phyloP scores from a whole-genome alignment of 768 basidiomycete species.

The Tremella fuciformis region DNA sequence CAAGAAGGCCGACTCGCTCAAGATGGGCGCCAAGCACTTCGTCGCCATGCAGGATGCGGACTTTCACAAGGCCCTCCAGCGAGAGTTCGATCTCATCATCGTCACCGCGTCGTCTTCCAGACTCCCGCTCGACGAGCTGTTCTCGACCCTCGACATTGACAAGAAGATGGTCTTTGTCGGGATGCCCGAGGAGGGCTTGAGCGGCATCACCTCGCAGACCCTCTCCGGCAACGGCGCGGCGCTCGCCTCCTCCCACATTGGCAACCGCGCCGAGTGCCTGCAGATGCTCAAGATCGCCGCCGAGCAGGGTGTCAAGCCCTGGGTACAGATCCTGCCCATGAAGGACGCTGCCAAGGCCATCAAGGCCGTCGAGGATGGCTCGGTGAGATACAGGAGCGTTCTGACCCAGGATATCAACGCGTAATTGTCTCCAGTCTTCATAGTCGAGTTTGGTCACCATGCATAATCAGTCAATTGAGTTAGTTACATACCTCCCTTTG shows the following conservation, averaged over 20 bases:
- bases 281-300: conserved; percentile 65
- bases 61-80: conserved; percentile 47
- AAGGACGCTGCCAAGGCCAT: conserved; percentile 59
- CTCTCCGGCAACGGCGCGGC: conserved; percentile 46
- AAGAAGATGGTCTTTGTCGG: conserved; percentile 62
- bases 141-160: conserved; percentile 59
- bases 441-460: too few relatives aligned
- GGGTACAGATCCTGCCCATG: conserved; percentile 58
- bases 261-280: conserved; percentile 61
- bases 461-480: too few relatives aligned
- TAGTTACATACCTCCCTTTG: too few relatives aligned
- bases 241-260: conserved; percentile 55
- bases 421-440: too few relatives aligned
- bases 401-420: conserved; percentile 47
- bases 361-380: conserved; percentile 56
- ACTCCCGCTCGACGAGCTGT: conserved; percentile 59
- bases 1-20: conserved; percentile 62
- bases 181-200: conserved; percentile 57
- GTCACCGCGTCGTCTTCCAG: conserved; percentile 54
- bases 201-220: conserved; percentile 52
- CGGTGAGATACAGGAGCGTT: conserved; percentile 61
- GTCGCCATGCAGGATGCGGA: conserved; percentile 55
- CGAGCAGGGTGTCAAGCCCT: conserved; percentile 60
- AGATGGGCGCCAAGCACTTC: conserved; percentile 56
- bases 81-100: conserved; percentile 54